Evolutionary conservation across 1,284 basidiomycete genomes (phyloP), one percentile per base, ranked within the genome.

Genomic region (Hemileia vastatrix): DNA sequence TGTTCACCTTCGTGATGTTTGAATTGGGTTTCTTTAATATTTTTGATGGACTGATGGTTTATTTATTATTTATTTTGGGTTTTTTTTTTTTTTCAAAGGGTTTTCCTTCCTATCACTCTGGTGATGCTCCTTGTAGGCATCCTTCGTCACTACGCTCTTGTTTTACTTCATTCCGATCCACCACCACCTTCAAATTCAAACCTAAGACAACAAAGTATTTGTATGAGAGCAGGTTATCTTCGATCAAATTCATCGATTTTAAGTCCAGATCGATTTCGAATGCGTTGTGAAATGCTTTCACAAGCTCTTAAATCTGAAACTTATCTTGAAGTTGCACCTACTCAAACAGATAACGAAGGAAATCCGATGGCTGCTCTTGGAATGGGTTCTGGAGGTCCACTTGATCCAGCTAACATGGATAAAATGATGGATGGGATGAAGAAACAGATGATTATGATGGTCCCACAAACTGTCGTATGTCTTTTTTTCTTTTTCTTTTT

Each of bases 391-490:
- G 71, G 40, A 62, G 82, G 81, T 68, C 82, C 82, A 1, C 82
- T 98, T 4, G 92, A 98, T 78, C 90, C 90, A 4, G 83, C 83
- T 43, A 84, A 86, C 54, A 96, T 98, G 92, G 95, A 98, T 66
- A 87, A 86, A 27, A 95, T 98, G 90, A 95, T 98, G 92, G 84
- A 92, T 31, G 90, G 90, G 55, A 90, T 98, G 87, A 98, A 97
- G 81, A 95, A 94, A 55, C 94, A 97, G 78, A 92, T 92, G 81
- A 49, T 59, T 15, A 74, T 74, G 72, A 76, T 76, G 75, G 69
- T 76, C 21, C 75, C 75, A 4, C 75, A 76, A 62, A 59, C 57
- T 36, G 57, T 59, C 21, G 57, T 59, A 36, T 19, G 57, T 51
- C n/a, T 50, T n/a, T 3, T 11, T 24, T 21, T n/a, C 9, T 24